These are phyloP conservation scores for Pythium brachiatum DNA, from an alignment of 352 stramenopile genomes.

Conservation along the genomic window DNA sequence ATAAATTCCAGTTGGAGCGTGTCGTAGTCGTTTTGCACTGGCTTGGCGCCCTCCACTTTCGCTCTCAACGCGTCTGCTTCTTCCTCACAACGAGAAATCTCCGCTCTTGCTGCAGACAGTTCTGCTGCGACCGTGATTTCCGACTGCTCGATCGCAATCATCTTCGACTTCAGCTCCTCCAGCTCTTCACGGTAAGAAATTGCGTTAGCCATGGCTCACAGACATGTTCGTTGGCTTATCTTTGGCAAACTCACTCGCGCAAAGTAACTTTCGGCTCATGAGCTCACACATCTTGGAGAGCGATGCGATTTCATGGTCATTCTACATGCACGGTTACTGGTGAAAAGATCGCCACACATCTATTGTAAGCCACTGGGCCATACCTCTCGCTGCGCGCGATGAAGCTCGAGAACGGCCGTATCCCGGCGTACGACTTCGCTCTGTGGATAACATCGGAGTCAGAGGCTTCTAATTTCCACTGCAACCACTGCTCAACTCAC, in stretches of 20 bases:
- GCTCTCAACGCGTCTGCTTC: not conserved
- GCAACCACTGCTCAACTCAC: not conserved
- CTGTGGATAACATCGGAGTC: not conserved
- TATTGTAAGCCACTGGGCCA: no score
- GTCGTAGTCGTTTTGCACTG: conserved; percentile 4
- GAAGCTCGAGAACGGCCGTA: not conserved
- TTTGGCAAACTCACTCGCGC: conserved; percentile 1
- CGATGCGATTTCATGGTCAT: conserved; percentile 1
- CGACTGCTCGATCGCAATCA: not conserved
- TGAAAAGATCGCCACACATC: no score
- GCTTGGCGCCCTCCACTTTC: not conserved
- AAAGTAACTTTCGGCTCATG: not conserved
- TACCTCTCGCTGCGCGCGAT: conserved; percentile 14
- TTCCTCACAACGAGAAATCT: not conserved
- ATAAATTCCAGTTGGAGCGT: conserved; percentile 16
- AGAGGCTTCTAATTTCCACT: no score
- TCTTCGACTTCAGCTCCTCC: not conserved
- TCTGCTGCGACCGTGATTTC: not conserved
- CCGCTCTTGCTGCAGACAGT: conserved; percentile 4
- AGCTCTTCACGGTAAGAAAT: not conserved
- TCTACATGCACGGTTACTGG: not conserved
- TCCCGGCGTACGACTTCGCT: conserved; percentile 14
- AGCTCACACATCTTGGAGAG: not conserved
- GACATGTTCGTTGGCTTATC: not conserved
- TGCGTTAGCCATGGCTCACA: not conserved